Evolutionary conservation across 164 flowering plant species (phyloP).

Genomic region (Dillenia turbinata): DNA sequence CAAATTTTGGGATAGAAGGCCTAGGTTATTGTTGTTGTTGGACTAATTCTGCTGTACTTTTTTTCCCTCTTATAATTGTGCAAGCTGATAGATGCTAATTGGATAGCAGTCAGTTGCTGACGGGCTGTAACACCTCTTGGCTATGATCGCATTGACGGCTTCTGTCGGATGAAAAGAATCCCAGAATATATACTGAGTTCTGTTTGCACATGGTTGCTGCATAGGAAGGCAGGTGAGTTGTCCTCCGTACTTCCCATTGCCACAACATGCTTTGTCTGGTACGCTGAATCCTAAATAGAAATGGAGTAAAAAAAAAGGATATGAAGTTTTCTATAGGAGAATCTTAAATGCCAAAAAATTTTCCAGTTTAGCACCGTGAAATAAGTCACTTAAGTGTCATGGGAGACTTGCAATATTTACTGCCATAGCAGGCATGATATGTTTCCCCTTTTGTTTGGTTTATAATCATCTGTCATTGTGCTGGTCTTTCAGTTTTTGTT

Average conservation of each 20-base stretch:
- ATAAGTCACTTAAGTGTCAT: too few species aligned
- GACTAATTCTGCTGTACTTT: background rate
- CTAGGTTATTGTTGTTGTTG: too few species aligned
- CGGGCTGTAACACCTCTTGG: constrained; percentile 20
- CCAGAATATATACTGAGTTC: constrained; percentile 26
- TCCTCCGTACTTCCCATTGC: constrained; percentile 30
- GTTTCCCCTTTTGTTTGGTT: too few species aligned
- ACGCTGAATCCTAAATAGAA: constrained; percentile 15
- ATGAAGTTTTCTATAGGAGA: too few species aligned
- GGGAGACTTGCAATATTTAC: too few species aligned
- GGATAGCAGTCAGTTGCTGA: constrained; percentile 25
- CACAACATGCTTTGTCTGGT: constrained; percentile 30
- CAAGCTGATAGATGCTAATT: constrained; percentile 23
- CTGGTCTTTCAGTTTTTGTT: too few species aligned
- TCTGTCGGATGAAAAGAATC: constrained; percentile 34
- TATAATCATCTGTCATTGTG: too few species aligned
- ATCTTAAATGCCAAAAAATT: too few species aligned
- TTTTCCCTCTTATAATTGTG: constrained; percentile 14
- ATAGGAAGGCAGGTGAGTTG: constrained; percentile 22
- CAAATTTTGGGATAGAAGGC: too few species aligned
- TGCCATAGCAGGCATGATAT: too few species aligned
- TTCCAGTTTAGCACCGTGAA: too few species aligned
- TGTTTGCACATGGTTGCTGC: constrained; percentile 21
- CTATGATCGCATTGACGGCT: constrained; percentile 26
- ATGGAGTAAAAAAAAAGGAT: too few species aligned